Base-by-base conservation (phyloP, 1,139 yeast genomes). In the Yamadazyma taylorii region DNA sequence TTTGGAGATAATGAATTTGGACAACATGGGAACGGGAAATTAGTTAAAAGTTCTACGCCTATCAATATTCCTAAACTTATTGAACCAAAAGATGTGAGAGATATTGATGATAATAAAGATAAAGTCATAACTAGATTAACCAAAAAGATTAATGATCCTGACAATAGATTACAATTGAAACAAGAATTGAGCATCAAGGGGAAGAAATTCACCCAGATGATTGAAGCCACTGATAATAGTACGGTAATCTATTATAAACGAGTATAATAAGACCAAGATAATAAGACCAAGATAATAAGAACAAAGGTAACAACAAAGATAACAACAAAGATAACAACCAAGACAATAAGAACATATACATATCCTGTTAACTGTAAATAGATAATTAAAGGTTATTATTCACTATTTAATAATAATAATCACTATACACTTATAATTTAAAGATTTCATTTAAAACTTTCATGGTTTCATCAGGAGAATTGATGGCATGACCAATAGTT, bases 401-500 rank as follows among this genome's bases (percentile, higher is more conserved):
- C n/a, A n/a, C n/a, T n/a, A n/a, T n/a, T n/a, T n/a, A n/a, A n/a
- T n/a, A n/a, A n/a, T n/a, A n/a, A n/a, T n/a, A n/a, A n/a, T n/a
- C n/a, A n/a, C n/a, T n/a, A n/a, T n/a, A n/a, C n/a, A n/a, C n/a
- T 30, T 63, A 55, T 55, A 71, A 69, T 42, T 70, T 58, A 67
- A 92, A 92, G 45, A 85, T 58, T 63, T 92, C 96, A 61, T 81
- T 85, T 68, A 94, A 80, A 68, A 86, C 84, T 52, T 67, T 78
- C 53, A 80, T 81, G 53, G 99, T 92, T 63, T 94, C 98, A 32
- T 68, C 85, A 48, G 99, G 99, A 52, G 77, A 71, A 55, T 77
- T 74, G 52, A 92, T 97, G 43, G 97, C 80, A 60, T 94, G 97
- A 52, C 98, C 99, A 52, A 86, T 82, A 52, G 96, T 89, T 79